phyloP scores from a whole-genome alignment of 1,284 basidiomycete genomes.

The Anthracocystis setariae region DNA sequence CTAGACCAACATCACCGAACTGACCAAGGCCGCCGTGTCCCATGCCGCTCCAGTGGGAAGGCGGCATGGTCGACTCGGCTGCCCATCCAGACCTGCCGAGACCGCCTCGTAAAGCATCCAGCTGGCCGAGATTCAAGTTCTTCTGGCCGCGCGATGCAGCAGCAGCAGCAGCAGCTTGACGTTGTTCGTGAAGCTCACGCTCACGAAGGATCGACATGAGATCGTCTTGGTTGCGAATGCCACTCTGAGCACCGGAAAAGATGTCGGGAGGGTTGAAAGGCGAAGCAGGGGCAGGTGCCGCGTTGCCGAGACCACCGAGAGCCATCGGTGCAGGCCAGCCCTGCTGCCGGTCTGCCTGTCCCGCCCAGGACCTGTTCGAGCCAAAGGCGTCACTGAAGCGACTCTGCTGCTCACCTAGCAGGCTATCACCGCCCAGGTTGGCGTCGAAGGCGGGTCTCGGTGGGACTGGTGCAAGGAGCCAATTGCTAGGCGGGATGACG shows the following conservation, averaged over 20 bases:
- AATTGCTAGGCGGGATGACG: slow-evolving; percentile 59
- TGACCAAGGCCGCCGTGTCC: slow-evolving; percentile 34
- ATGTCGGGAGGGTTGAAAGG: slow-evolving; percentile 41
- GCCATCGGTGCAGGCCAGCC: slow-evolving; percentile 36
- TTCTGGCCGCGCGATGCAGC: slow-evolving; percentile 34
- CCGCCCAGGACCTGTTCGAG: slow-evolving; percentile 21
- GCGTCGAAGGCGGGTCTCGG: slow-evolving; percentile 19
- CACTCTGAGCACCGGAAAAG: slow-evolving; percentile 23
- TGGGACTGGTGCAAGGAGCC: slow-evolving; percentile 29
- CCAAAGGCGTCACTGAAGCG: slow-evolving; percentile 32
- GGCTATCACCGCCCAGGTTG: slow-evolving; percentile 15
- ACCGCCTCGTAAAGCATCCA: slow-evolving; percentile 32
- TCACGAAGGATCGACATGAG: slow-evolving; percentile 49
- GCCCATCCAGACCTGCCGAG: slow-evolving; percentile 36
- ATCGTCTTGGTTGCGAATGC: slow-evolving; percentile 51
- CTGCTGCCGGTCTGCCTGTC: slow-evolving; percentile 23
- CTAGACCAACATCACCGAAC: slow-evolving; percentile 37
- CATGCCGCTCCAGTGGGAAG: slow-evolving; percentile 40
- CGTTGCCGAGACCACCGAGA: slow-evolving; percentile 29
- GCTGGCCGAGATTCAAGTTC: slow-evolving; percentile 37
- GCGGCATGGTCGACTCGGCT: slow-evolving; percentile 28
- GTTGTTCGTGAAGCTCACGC: slow-evolving; percentile 55
- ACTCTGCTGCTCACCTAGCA: slow-evolving; percentile 29
- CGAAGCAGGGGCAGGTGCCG: slow-evolving; percentile 28
- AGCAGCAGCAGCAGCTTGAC: slow-evolving; percentile 42